These are phyloP conservation scores for Eucalyptus sideroxylon DNA, from an alignment of 345 rosid species.

Conservation along the genomic window DNA sequence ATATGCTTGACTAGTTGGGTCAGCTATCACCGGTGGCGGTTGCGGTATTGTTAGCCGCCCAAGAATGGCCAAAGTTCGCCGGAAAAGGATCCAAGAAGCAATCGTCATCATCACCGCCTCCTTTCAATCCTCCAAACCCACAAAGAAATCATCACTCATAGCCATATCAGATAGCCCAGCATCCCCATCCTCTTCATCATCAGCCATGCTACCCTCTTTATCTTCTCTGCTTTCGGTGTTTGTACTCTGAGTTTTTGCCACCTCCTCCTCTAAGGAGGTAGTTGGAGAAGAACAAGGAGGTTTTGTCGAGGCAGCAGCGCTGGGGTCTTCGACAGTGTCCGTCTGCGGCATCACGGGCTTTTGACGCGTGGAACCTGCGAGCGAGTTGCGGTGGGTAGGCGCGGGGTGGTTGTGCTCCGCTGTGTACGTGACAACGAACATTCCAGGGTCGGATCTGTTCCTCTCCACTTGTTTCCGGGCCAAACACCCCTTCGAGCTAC, in stretches of 20 bases:
- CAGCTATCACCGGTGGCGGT: conserved; percentile 37
- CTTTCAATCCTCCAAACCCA: conserved; percentile 48
- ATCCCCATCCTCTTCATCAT: conserved; percentile 47
- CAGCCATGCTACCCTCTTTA: conserved; percentile 4
- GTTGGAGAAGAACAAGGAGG: conserved; percentile 30
- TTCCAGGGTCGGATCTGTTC: conserved; percentile 86
- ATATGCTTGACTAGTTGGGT: neutral
- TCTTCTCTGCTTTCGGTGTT: conserved; percentile 43
- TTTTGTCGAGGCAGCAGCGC: conserved; percentile 3
- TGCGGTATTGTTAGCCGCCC: conserved; percentile 24
- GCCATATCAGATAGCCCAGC: conserved; percentile 44
- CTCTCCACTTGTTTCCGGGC: conserved; percentile 98
- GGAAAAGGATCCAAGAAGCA: conserved; percentile 39
- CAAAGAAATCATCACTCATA: conserved; percentile 67
- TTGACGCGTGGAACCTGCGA: conserved; percentile 87
- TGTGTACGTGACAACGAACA: conserved; percentile 90
- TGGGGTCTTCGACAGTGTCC: conserved; percentile 8
- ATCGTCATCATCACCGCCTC: conserved; percentile 20
- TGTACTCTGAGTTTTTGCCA: conserved; percentile 18
- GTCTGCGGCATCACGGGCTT: conserved; percentile 23
- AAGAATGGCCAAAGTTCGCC: conserved; percentile 44
- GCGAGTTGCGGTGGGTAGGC: conserved; percentile 90
- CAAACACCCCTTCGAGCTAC: conserved; percentile 90
- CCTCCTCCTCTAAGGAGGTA: conserved; percentile 50
- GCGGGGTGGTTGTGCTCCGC: conserved; percentile 94